Percentiles rank a stretch among this genome's conserved stretches.
phyloP scores from a whole-genome alignment of 768 basidiomycete species.

The Mycena albidolilacea region DNA sequence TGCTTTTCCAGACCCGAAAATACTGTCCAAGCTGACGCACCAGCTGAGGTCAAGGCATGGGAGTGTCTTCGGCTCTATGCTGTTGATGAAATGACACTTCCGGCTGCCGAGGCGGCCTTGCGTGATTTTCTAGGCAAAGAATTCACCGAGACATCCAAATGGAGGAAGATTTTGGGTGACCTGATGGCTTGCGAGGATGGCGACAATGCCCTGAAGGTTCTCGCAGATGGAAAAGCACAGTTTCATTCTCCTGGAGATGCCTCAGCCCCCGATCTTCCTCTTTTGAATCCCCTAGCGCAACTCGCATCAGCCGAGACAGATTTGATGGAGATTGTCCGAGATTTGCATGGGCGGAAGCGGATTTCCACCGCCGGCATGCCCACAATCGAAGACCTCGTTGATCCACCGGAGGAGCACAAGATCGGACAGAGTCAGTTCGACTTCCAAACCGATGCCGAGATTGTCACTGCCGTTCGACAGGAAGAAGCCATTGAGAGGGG shows the following conservation, averaged over 20 bases:
- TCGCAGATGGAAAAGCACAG: neutral
- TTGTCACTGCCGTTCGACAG: neutral
- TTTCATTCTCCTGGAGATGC: neutral
- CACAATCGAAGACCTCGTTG: neutral
- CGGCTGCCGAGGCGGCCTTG: neutral
- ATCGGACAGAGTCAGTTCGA: neutral
- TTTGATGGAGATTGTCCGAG: neutral
- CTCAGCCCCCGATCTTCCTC: too few relatives aligned
- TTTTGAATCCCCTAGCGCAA: neutral
- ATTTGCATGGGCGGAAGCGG: neutral
- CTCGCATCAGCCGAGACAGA: neutral
- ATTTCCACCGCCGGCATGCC: neutral
- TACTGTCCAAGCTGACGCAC: neutral
- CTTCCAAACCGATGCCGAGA: neutral
- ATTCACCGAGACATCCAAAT: neutral
- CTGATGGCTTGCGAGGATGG: neutral
- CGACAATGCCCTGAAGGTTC: neutral
- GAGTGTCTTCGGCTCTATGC: neutral
- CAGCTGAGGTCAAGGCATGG: neutral
- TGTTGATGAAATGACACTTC: neutral
- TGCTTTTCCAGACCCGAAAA: neutral
- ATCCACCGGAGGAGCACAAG: conserved; percentile 9
- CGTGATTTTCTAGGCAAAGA: neutral
- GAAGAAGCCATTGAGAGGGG: conserved; percentile 4
- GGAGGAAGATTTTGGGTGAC: neutral